These are phyloP conservation scores for Lactarius hengduanensis DNA, from an alignment of 768 basidiomycete genomes.

Conservation along the genomic window DNA sequence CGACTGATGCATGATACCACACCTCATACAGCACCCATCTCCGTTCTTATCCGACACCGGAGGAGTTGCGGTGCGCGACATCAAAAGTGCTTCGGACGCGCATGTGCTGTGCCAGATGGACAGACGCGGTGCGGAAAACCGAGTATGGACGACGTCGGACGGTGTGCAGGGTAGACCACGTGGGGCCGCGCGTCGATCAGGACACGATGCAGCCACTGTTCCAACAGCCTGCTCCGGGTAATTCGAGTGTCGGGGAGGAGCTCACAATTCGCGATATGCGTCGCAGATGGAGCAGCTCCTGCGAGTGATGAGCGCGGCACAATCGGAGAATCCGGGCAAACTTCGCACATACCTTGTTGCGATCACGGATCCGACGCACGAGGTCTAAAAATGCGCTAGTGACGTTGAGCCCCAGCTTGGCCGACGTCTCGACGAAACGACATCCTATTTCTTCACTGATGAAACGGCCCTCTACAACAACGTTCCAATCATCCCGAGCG, in stretches of 20 bases:
- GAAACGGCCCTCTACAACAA: conserved; percentile 82
- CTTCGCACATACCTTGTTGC: conserved; percentile 68
- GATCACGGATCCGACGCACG: conserved; percentile 89
- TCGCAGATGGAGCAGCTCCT: conserved; percentile 13
- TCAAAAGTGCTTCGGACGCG: neutral
- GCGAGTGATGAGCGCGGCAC: neutral
- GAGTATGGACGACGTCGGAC: neutral
- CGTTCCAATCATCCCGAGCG: neutral
- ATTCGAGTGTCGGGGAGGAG: conserved; percentile 10
- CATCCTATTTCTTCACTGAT: conserved; percentile 92
- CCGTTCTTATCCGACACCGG: neutral
- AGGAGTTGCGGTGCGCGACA: neutral
- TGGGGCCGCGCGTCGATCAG: conserved; percentile 3
- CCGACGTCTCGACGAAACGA: conserved; percentile 94
- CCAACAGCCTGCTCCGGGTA: conserved; percentile 23
- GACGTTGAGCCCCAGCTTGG: conserved; percentile 93
- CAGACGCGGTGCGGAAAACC: neutral
- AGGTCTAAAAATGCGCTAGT: conserved; percentile 92
- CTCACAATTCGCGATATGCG: conserved; percentile 5
- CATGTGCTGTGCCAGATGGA: neutral
- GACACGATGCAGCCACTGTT: conserved; percentile 15
- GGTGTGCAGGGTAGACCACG: neutral
- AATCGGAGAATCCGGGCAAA: neutral
- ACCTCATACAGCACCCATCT: neutral
- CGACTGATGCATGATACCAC: neutral